Base-by-base conservation (phyloP, 1,284 basidiomycete genomes). In the Heterobasidion irregulare region DNA sequence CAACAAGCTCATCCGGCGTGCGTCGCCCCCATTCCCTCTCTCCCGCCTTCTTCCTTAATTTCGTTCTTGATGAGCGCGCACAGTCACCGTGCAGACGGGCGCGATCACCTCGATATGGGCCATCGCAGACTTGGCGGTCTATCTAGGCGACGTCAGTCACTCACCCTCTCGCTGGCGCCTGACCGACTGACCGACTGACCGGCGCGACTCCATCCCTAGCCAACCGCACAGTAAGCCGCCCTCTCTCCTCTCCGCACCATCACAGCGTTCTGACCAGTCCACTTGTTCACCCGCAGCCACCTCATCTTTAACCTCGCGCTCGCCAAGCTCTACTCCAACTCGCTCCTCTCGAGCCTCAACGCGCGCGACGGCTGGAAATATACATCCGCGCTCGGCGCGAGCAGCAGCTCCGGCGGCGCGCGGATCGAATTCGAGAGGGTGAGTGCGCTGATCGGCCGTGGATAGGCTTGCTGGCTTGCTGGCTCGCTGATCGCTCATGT, bases 81-180 rank as follows among this genome's bases (percentile, higher is more conserved):
- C 18, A 50, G 48, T 50, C 33, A 50, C 48, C 32, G 48, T 50
- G 3, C 48, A 50, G 34, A 50, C 48, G 9, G 48, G 48, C 26
- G 12, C 34, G 32, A 36, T 50, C 34, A 50, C 48, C 12, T 50
- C 48, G 10, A 13, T 50, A 12, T 62, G 61, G 52, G 66, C 66
- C 5, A 57, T 59, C 1, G n/a, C 61, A 12, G 64, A 68, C 51
- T 46, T 67, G 32, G 58, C 61, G 13, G 53, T 63, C 16, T 69
- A 62, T 49, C 56, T 67, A 12, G 58, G 52, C 12, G 55, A 56
- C 41, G 59, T 62, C 34, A 55, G 33, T 33, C 6, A 26, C 26
- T 32, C 12, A 7, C 18, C 4, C 12, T 12, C 10, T 1, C 38
- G 38, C 10, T 10, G 38, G 10, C 38, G 4, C 38, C 10, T 7